Evolutionary conservation across 805 yeast genomes (phyloP).

Genomic region (Scheffersomyces coipomensis): DNA sequence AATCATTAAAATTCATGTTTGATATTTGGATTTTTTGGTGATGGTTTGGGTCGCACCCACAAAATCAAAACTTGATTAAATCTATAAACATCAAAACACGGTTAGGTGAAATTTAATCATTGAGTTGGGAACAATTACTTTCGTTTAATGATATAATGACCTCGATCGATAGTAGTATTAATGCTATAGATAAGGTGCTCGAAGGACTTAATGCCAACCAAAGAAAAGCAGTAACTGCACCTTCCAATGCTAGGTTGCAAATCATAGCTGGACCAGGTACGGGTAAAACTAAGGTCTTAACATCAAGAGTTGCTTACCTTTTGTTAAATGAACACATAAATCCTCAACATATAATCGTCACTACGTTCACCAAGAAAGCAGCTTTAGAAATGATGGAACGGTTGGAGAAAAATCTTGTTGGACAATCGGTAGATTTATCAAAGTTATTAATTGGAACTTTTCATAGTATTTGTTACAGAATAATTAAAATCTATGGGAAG

Average conservation of each 20-base stretch:
- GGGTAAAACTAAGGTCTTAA: slow-evolving; percentile 80
- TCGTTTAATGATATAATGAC: too few species aligned
- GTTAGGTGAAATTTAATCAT: too few species aligned
- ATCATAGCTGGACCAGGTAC: slow-evolving; percentile 64
- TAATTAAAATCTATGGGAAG: slow-evolving; percentile 56
- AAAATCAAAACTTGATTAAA: too few species aligned
- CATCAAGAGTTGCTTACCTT: slow-evolving; percentile 74
- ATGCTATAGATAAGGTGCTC: too few species aligned
- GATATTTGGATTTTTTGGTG: too few species aligned
- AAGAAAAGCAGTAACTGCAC: slow-evolving; percentile 41
- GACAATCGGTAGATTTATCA: slow-evolving; percentile 33
- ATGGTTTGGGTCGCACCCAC: too few species aligned
- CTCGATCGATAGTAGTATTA: too few species aligned
- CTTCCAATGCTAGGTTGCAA: slow-evolving; percentile 39
- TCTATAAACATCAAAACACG: too few species aligned
- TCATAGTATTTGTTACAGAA: slow-evolving; percentile 73
- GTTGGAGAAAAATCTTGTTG: slow-evolving; percentile 34
- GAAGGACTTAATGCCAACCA: slow-evolving; percentile 40
- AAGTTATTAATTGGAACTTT: slow-evolving; percentile 80
- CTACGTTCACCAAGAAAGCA: slow-evolving; percentile 93
- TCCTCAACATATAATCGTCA: slow-evolving; percentile 71
- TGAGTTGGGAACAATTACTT: too few species aligned
- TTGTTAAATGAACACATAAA: slow-evolving; percentile 48
- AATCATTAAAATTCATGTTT: too few species aligned
- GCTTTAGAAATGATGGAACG: slow-evolving; percentile 81